Evolutionary conservation across 1,139 yeast species (phyloP), one percentile per base, ranked within the genome.

Genomic region (Suzukiozyma palmioleophila): DNA sequence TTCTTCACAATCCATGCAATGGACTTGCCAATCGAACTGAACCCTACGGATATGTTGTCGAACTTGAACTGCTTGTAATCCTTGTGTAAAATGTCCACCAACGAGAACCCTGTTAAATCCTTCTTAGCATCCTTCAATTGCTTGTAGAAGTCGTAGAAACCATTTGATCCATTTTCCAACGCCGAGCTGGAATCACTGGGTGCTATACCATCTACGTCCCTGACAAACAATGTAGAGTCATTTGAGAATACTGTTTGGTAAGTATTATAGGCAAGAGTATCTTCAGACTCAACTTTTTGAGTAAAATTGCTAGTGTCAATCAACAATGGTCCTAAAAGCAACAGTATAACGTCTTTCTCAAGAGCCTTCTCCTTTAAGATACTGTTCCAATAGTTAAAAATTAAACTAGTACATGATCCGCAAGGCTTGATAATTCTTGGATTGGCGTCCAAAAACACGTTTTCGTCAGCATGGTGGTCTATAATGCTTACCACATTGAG

Each of bases 401-500:
- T 84, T 37, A 88, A 64, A 21, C 88, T 74, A 3, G 88, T 75
- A 56, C 96, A 88, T 40, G 96, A 85, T 0, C 97, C 97, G 37
- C 79, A 65, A 2, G 73, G 61, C 35, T 66, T 60, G 35, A 89
- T 69, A 7, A 83, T 62, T 40, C 94, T 60, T 0, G 96, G 96
- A 12, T 41, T 38, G 8, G 75, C 72, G 16, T 68, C 62, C 12
- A 49, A 31, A 49, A 72, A 79, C 12, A 64, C 62, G 0, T 67
- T 66, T 52, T 84, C 89, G 52, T 88, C 95, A 6, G 71, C 84
- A 56, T 90, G 98, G 54, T 90, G 98, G 54, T 90, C 98, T 26
- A 92, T 75, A 10, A 92, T 77, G 0, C 81, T 82, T 1, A 61
- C 62, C 0, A 88, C 81, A 1, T 59, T 49, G 16, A 68, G 49